A percentile compares a stretch with the other conserved stretches of the same genome.
These are phyloP conservation scores for Starmerella vitae DNA, from an alignment of 805 yeast genomes.

Conservation along the genomic window DNA sequence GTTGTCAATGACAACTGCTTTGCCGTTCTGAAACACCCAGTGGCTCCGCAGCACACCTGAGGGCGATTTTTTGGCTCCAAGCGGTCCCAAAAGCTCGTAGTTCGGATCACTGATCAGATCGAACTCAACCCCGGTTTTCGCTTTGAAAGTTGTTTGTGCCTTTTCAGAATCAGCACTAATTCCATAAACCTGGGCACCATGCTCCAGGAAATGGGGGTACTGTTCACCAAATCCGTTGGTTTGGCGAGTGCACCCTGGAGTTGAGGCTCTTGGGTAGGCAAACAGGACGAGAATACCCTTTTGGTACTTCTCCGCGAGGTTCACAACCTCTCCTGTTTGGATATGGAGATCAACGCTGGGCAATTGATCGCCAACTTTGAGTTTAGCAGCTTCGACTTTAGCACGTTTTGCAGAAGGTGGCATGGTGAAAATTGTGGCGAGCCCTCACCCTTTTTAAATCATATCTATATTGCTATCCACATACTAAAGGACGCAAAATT, in stretches of 20 bases:
- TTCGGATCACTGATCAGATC: conserved; percentile 65
- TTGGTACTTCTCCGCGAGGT: conserved; percentile 30
- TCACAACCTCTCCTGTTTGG: conserved; percentile 55
- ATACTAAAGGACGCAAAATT: too few relatives aligned
- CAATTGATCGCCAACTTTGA: conserved; percentile 43
- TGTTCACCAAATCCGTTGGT: conserved; percentile 76
- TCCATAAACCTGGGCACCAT: conserved; percentile 54
- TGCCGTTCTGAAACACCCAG: conserved; percentile 76
- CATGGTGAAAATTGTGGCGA: too few relatives aligned
- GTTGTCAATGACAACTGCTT: conserved; percentile 40
- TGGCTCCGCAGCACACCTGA: conserved; percentile 63
- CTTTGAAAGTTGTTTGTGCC: conserved; percentile 62
- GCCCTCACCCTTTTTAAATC: too few relatives aligned
- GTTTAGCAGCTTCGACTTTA: conserved; percentile 8
- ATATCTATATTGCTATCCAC: too few relatives aligned
- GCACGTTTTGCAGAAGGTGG: conserved; percentile 8
- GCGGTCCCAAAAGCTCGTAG: conserved; percentile 47
- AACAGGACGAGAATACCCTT: conserved; percentile 38
- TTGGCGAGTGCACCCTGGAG: conserved; percentile 95
- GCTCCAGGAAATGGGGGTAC: conserved; percentile 39
- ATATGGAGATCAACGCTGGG: conserved; percentile 52
- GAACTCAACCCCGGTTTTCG: conserved; percentile 60
- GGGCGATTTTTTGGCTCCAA: conserved; percentile 78
- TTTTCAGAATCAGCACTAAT: conserved; percentile 69
- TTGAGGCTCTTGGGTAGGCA: conserved; percentile 79